A percentile compares a stretch with the other conserved stretches of the same genome.
These are phyloP conservation scores for Phymatotrichopsis omnivora DNA, from an alignment of 2,329 filamentous ascomycete species.

Conservation along the genomic window DNA sequence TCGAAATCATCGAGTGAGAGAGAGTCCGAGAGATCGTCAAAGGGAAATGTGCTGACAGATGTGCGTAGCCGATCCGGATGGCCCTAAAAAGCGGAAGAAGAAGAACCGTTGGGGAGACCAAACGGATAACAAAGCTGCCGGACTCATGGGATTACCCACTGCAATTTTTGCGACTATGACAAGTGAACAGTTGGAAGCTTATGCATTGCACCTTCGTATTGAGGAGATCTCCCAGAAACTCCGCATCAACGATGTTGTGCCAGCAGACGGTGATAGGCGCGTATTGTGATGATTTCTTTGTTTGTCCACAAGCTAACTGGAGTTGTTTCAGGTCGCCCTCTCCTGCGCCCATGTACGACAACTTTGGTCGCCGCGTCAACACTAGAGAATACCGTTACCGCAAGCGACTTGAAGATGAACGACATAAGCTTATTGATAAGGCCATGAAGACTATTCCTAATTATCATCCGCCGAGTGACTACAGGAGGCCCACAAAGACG, in stretches of 20 bases:
- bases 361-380: conserved; percentile 98
- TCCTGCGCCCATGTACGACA: conserved; percentile 93
- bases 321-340: conserved; percentile 77
- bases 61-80: conserved; percentile 51
- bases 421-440: conserved; percentile 96
- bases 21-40: neutral
- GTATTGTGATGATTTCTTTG: conserved; percentile 34
- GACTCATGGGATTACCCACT: conserved; percentile 92
- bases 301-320: conserved; percentile 6
- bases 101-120: conserved; percentile 97
- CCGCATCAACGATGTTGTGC: conserved; percentile 96
- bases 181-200: conserved; percentile 93
- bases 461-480: conserved; percentile 97
- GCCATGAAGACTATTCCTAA: conserved; percentile 99
- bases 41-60: neutral
- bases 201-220: conserved; percentile 90
- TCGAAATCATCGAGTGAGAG: conserved; percentile 33
- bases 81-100: conserved; percentile 86
- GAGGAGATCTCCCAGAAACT: conserved; percentile 99
- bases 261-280: conserved; percentile 88
- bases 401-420: conserved; percentile 95
- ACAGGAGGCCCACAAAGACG: conserved; percentile 97
- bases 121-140: conserved; percentile 95
- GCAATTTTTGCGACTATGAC: conserved; percentile 98
- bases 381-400: conserved; percentile 97